phyloP scores from a whole-genome alignment of 108 stramenopile species.

The Skeletonema menzelii region DNA sequence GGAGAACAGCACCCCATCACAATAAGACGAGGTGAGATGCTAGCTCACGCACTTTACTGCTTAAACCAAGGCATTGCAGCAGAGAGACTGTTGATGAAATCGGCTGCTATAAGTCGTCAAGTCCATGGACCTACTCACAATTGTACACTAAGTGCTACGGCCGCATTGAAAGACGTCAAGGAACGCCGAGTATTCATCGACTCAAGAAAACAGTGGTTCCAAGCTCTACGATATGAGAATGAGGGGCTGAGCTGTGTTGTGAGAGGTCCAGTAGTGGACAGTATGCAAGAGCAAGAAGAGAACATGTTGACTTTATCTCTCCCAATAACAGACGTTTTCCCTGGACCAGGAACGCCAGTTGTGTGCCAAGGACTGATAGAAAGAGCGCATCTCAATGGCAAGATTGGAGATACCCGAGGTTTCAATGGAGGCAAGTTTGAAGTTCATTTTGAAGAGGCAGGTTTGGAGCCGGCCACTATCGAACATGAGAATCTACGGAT shows the following conservation, averaged over 20 bases:
- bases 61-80: not conserved
- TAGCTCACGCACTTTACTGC: not conserved
- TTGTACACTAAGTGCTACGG: not conserved
- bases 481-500: not conserved
- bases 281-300: not conserved
- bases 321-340: not conserved
- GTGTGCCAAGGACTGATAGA: not conserved
- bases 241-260: not conserved
- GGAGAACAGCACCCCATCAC: not conserved
- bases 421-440: not conserved
- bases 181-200: not conserved
- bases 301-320: not conserved
- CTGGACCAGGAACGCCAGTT: constrained; percentile 1
- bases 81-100: not conserved
- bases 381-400: constrained; percentile 3
- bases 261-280: not conserved
- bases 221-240: not conserved
- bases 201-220: not conserved
- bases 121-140: not conserved
- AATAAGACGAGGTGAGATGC: not conserved
- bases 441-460: constrained; percentile 6
- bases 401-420: not conserved
- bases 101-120: not conserved
- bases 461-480: not conserved
- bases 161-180: not conserved